Evolutionary conservation across 257 asterid genomes (phyloP), one percentile per base, ranked within the genome.

Genomic region (Ballota nigra): DNA sequence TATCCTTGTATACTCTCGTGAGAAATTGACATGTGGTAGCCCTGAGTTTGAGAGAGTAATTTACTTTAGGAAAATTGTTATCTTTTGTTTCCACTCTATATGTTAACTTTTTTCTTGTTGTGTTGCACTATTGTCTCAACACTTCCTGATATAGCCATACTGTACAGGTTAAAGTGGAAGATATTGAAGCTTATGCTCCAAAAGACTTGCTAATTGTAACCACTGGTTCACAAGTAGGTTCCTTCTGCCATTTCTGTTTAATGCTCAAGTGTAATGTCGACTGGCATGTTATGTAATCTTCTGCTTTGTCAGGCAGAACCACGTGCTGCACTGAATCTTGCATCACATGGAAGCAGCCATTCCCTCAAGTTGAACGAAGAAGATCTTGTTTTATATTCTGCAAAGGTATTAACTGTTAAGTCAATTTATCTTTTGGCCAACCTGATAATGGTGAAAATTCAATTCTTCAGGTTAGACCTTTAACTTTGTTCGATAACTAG

Each of bases 251-350:
- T 75, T 59, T 68, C 53, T 55, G 22, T 67, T 26, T 72, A 51
- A 57, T 73, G 72, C 52, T 69, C 69, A 15, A 47, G 74, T 66
- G 13, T 74, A 71, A 18, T 56, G 65, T 74, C 59, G 64, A 56
- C 74, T 79, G 34, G 75, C 71, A 13, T 63, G 41, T 78, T 45
- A 73, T 73, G 70, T 74, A 28, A 74, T 77, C 66, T 70, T 57
- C 84, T 67, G 34, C 73, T 74, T 69, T 83, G 80, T 80, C 89
- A 92, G 99, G 99, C 97, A 76, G 99, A 95, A 78, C 98, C 95
- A 75, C 99, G 99, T 67, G 99, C 99, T 72, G 99, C 99, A 43
- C 84, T 95, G 80, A 95, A 95, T 85, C 99, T 95, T 80, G 98
- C 99, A 41, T 95, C 99, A 16, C 90, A 76, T 80, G 98, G 98